These are phyloP conservation scores for Termitomyces sp. DNA, from an alignment of 768 basidiomycete genomes.

Conservation along the genomic window DNA sequence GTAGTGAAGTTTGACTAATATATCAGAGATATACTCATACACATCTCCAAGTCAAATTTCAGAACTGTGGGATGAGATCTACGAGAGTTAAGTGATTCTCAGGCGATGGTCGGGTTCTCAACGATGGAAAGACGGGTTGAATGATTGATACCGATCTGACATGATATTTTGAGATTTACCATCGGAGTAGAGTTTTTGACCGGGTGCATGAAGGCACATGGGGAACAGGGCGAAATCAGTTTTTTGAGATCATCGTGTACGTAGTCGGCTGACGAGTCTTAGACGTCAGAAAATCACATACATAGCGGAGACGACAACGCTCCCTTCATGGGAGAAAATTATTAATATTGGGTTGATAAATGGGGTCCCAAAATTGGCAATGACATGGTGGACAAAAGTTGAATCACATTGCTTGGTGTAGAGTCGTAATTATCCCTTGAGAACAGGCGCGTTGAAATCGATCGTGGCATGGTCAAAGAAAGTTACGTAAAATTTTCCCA, in stretches of 20 bases:
- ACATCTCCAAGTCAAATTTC: background rate
- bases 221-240: background rate
- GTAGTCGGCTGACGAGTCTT: background rate
- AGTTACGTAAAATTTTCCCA: too few relatives aligned
- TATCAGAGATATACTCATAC: background rate
- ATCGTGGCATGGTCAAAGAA: background rate
- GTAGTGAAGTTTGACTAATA: background rate
- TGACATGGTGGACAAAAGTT: constrained; percentile 3
- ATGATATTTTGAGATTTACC: background rate
- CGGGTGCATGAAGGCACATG: background rate
- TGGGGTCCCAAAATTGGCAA: background rate
- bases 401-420: background rate
- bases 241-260: background rate
- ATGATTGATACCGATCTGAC: constrained; percentile 6
- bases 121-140: constrained; percentile 5
- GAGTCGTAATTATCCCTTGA: background rate
- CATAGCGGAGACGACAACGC: background rate
- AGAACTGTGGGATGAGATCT: background rate
- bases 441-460: constrained; percentile 1
- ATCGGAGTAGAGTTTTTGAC: background rate
- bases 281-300: constrained; percentile 1
- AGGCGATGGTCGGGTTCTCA: background rate
- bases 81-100: background rate
- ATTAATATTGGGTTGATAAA: background rate
- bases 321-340: background rate